Base-by-base conservation (phyloP, 192 early-diverging fungal species). In the Podila minutissima region DNA sequence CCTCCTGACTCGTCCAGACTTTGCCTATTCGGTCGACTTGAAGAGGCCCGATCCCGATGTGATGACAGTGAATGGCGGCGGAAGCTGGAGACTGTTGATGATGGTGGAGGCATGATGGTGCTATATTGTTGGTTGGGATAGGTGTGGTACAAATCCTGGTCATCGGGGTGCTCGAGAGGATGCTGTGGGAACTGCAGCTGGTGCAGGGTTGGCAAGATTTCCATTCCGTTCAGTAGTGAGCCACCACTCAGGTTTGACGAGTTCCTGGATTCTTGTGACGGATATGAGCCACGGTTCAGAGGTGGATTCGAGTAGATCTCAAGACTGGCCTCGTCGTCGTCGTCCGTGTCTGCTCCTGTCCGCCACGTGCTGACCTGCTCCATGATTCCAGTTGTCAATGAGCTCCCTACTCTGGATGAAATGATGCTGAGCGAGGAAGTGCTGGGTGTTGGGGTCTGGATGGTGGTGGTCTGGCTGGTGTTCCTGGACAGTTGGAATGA, bases 321-420 rank as follows among this genome's bases (percentile, higher is more conserved):
- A 5, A 81, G 59, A 46, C 77, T 81, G 2, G 77, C 77, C 33
- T 73, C 77, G 20, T 81, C 77, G 49, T 81, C 77, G 51, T 81
- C 77, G 37, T 81, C 77, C 1, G 71, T 81, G 32, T 81, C 77
- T 7, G 28, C 71, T 29, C 77, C 77, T 20, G 77, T 73, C 55
- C 77, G 67, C 77, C 77, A 81, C 13, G 77, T 81, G 55, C 71
- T 81, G 65, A 81, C 77, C 15, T 81, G 77, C 55, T 81, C 77
- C 77, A 81, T 81, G 46, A 81, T 81, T 3, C 77, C 77, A 13
- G 77, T 64, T 5, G 77, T 81, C 22, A 81, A 55, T 4, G 77
- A 81, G 26, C 77, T 81, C 4, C 77, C 77, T 0, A 68, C 71
- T 15, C 38, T 60, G n/a, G 77, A 81, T 32, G 77, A 81, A 33